Evolutionary conservation across 2,329 filamentous ascomycete species (phyloP), one percentile per base, ranked within the genome.

Genomic region (Ilyonectria sp.): DNA sequence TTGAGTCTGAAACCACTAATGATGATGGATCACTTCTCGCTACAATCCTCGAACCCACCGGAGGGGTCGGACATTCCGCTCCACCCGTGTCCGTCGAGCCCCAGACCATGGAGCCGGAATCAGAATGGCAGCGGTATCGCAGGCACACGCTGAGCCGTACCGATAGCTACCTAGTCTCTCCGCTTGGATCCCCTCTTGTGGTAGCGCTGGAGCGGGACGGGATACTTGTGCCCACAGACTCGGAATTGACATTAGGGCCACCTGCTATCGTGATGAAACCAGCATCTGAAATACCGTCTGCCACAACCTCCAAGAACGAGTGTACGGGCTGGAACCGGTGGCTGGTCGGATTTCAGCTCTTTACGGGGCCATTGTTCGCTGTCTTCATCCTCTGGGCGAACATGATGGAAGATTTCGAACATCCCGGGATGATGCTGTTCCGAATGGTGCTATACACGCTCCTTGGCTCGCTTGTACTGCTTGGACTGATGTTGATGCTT

Each of bases 291-390:
- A 69, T 71, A 67, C 77, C 70, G 50, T 82, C 79, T 5, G 63
- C 70, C n/a, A 79, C 72, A 57, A 75, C 79, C 53, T 70, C 76
- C 60, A 71, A 80, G 33, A 79, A 82, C 10, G 83, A 85, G 53
- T 78, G 81, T 2, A 86, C 87, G 61, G 86, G 90, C 33, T 98
- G 96, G 95, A 97, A 95, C 75, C 89, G 94, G 59, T 99, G 96
- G 95, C 89, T 99, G 4, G 88, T 97, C 13, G 89, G 91, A 13
- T 80, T 96, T 10, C 97, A 99, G 76, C 86, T 96, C 55, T 94
- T 98, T 77, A 93, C 92, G 0, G 94, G 95, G 0, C 96, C 96
- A 0, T 80, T 96, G 23, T 97, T 98, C 80, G 89, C 95, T 50
- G 88, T 93, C 1, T 78, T 94, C 19, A 90, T 97, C 33, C 79